These are phyloP conservation scores for Globisporangium spinosum DNA, from an alignment of 352 stramenopile genomes.

Conservation along the genomic window DNA sequence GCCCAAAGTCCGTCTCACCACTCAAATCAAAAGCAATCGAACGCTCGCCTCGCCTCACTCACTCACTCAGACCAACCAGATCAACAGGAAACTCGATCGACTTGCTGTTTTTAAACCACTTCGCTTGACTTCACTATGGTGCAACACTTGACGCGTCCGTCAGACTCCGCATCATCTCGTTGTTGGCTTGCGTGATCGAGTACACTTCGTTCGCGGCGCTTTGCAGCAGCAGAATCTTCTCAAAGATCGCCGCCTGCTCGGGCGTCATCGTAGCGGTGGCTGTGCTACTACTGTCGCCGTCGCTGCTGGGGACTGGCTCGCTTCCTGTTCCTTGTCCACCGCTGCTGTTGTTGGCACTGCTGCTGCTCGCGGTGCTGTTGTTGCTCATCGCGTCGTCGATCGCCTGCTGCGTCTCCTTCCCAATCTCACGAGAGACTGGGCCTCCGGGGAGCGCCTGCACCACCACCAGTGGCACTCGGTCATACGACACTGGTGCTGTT, in stretches of 20 bases:
- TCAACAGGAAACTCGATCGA: too few relatives aligned
- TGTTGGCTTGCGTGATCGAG: constrained; percentile 38
- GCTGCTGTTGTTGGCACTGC: neutral
- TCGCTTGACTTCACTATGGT: too few relatives aligned
- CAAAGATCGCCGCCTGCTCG: constrained; percentile 18
- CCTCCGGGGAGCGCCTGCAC: neutral
- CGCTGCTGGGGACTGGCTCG: neutral
- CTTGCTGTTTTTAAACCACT: too few relatives aligned
- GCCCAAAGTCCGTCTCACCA: too few relatives aligned
- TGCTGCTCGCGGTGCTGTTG: neutral
- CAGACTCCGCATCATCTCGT: constrained; percentile 29
- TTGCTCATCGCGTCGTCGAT: neutral
- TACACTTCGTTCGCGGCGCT: constrained; percentile 35
- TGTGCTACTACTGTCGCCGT: neutral
- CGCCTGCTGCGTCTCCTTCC: neutral
- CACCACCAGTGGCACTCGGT: neutral
- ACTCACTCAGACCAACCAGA: too few relatives aligned
- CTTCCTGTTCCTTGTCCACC: neutral
- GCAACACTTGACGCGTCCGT: too few relatives aligned
- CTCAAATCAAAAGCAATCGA: too few relatives aligned
- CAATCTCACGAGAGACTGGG: neutral
- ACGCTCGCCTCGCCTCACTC: too few relatives aligned
- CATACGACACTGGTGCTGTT: neutral
- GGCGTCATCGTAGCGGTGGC: neutral
- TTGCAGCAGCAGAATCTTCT: constrained; percentile 41